Percentiles rank a stretch among this genome's conserved stretches.
These are phyloP conservation scores for Lentinus brumalis DNA, from an alignment of 768 basidiomycete genomes.

Conservation along the genomic window DNA sequence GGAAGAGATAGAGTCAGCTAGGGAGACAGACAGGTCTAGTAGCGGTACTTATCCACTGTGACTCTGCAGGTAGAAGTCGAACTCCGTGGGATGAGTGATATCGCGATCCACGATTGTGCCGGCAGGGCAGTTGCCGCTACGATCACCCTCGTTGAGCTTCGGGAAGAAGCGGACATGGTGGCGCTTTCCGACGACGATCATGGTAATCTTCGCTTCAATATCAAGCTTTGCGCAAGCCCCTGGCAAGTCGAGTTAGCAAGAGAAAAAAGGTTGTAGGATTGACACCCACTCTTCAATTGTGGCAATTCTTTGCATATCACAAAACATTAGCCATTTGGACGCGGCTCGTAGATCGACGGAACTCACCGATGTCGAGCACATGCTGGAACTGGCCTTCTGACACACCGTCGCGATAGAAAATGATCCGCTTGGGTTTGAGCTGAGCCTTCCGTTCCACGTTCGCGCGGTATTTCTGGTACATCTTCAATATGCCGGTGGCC, in stretches of 20 bases:
- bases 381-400: slow-evolving; percentile 56
- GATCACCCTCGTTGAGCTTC: slow-evolving; percentile 50
- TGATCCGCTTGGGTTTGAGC: slow-evolving; percentile 62
- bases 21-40: not conserved
- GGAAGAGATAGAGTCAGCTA: slow-evolving; percentile 13
- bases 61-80: slow-evolving; percentile 78
- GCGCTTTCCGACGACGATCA: slow-evolving; percentile 80
- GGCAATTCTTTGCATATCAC: slow-evolving; percentile 17
- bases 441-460: slow-evolving; percentile 50
- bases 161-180: slow-evolving; percentile 73
- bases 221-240: slow-evolving; percentile 62
- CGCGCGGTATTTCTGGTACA: slow-evolving; percentile 61
- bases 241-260: slow-evolving; percentile 29
- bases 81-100: slow-evolving; percentile 69
- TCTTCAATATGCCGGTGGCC: slow-evolving; percentile 52
- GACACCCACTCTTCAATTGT: slow-evolving; percentile 17
- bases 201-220: slow-evolving; percentile 68
- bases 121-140: slow-evolving; percentile 72
- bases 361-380: slow-evolving; percentile 55
- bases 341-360: not conserved
- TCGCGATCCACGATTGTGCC: slow-evolving; percentile 78
- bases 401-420: slow-evolving; percentile 72
- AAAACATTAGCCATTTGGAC: not conserved
- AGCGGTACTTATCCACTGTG: slow-evolving; percentile 56
- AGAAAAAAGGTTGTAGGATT: not conserved